These are phyloP conservation scores for Carallia pectinifolia DNA, from an alignment of 345 rosid genomes.

Conservation along the genomic window DNA sequence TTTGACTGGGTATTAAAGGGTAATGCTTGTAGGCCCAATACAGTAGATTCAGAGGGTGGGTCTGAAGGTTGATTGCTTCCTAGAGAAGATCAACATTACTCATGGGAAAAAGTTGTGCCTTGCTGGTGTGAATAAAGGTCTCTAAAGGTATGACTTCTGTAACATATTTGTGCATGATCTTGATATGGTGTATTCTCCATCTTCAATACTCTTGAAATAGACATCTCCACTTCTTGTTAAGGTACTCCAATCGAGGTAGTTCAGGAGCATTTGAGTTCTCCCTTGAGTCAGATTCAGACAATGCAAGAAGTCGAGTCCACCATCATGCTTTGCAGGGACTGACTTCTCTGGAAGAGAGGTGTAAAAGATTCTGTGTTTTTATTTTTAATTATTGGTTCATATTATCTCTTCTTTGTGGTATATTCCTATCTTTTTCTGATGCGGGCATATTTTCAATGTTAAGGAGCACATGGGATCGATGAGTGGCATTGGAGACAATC, in stretches of 20 bases:
- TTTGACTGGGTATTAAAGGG: constrained; percentile 6
- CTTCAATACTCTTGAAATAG: neutral
- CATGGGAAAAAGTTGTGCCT: constrained; percentile 47
- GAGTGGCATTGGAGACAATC: constrained; percentile 29
- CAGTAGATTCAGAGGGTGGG: constrained; percentile 34
- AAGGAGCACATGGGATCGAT: constrained; percentile 39
- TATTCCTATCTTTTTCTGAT: constrained; percentile 16
- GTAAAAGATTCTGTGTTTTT: neutral
- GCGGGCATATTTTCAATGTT: constrained; percentile 12
- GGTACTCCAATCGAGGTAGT: too few species aligned
- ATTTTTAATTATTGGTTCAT: neutral
- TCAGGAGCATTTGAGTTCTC: neutral
- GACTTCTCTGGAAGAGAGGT: neutral
- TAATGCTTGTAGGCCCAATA: constrained; percentile 49
- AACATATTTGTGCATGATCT: neutral
- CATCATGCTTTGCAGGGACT: neutral
- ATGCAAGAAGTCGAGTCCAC: too few species aligned
- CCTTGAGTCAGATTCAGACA: too few species aligned
- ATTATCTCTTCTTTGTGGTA: neutral
- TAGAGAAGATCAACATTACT: constrained; percentile 41
- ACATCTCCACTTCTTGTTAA: neutral
- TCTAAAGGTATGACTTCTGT: constrained; percentile 28
- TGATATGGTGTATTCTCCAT: neutral
- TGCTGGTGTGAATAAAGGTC: constrained; percentile 41
- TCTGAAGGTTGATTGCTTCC: constrained; percentile 32